Percentiles rank a stretch among this genome's conserved stretches.
These are phyloP conservation scores for Cordyceps cicadae DNA, from an alignment of 2,329 filamentous ascomycete genomes.

Conservation along the genomic window DNA sequence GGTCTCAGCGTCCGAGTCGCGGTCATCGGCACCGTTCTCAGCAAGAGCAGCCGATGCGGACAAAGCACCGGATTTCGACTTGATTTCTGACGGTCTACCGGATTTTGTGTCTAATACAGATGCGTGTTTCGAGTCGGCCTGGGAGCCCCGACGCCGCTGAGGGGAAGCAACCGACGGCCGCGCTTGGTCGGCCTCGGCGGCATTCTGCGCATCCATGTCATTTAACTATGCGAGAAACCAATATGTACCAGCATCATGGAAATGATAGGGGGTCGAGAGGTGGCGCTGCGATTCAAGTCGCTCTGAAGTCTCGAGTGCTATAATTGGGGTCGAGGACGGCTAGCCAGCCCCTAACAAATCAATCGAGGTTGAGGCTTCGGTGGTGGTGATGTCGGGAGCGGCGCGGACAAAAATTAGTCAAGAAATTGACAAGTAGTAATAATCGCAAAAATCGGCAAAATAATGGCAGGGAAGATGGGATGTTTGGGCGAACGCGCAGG, in stretches of 20 bases:
- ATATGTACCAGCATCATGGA: constrained; percentile 52
- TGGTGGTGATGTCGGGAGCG: not conserved
- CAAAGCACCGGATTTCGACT: constrained; percentile 20
- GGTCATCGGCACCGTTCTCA: constrained; percentile 40
- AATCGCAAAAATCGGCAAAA: not conserved
- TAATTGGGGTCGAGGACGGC: not conserved
- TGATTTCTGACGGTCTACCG: constrained; percentile 10
- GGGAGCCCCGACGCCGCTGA: constrained; percentile 23
- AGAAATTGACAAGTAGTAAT: not conserved
- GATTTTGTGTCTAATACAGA: constrained; percentile 7
- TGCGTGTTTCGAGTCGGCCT: constrained; percentile 8
- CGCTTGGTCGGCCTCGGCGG: constrained; percentile 53
- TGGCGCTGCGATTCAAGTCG: constrained; percentile 12
- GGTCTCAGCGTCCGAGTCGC: constrained; percentile 64
- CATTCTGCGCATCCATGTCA: constrained; percentile 64
- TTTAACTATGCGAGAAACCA: constrained; percentile 45
- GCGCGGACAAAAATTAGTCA: not conserved
- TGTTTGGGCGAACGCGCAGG: not conserved
- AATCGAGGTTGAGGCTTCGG: not conserved
- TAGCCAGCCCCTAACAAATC: constrained; percentile 10
- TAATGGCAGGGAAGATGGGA: not conserved
- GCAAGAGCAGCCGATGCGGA: constrained; percentile 24
- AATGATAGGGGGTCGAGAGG: constrained; percentile 14
- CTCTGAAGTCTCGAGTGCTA: not conserved
- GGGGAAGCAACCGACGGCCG: constrained; percentile 48